Evolutionary conservation across 164 flowering plant species (phyloP).

Genomic region (Euptelea pleiosperma): DNA sequence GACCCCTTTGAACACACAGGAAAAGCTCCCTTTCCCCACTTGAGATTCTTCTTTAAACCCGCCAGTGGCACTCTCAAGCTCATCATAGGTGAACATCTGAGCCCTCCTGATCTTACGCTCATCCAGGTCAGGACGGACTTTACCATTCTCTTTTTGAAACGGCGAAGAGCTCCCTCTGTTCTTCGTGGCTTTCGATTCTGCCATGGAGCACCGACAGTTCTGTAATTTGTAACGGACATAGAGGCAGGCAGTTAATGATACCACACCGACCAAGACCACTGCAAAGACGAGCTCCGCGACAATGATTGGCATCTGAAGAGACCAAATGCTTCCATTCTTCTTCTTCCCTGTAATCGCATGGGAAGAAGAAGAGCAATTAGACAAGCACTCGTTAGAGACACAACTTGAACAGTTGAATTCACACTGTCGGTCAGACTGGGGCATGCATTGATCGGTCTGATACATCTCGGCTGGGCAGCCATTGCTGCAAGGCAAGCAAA

Average conservation of each 20-base stretch:
- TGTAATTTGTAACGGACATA: constrained; percentile 71
- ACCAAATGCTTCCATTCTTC: constrained; percentile 45
- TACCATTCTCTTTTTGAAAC: constrained; percentile 40
- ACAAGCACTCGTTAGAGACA: constrained; percentile 47
- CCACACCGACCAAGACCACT: constrained; percentile 49
- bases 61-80: constrained; percentile 75
- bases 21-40: constrained; percentile 91
- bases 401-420: constrained; percentile 72
- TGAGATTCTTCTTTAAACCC: constrained; percentile 86
- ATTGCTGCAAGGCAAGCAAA: constrained; percentile 73
- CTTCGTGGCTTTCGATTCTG: constrained; percentile 27
- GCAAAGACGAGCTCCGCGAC: constrained; percentile 71
- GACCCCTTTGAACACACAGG: constrained; percentile 81
- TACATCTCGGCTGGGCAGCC: constrained; percentile 69
- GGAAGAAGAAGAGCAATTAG: constrained; percentile 47
- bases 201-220: constrained; percentile 49
- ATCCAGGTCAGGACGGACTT: constrained; percentile 66
- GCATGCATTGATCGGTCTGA: constrained; percentile 39
- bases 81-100: constrained; percentile 68
- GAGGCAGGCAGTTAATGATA: constrained; percentile 50
- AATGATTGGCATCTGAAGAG: constrained; percentile 67
- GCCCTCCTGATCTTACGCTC: constrained; percentile 76
- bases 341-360: constrained; percentile 15
- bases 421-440: constrained; percentile 53
- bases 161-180: constrained; percentile 27